These are phyloP conservation scores for Vicia villosa DNA, from an alignment of 306 rosid genomes.

Conservation along the genomic window DNA sequence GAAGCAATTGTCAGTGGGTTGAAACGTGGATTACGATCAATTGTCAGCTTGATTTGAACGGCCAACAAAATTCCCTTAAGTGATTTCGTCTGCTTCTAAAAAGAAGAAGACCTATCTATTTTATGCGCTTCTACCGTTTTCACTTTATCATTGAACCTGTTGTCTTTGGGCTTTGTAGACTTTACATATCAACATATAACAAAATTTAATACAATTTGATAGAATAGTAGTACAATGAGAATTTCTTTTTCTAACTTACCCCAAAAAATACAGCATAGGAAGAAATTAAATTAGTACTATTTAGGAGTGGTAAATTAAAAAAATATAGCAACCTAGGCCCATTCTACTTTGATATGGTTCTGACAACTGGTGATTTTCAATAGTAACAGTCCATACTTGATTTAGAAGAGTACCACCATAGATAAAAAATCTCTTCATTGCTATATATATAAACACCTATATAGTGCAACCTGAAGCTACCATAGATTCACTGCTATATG, in stretches of 20 bases:
- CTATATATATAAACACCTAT: slow-evolving; percentile 44
- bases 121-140: no score
- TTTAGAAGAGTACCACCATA: slow-evolving; percentile 44
- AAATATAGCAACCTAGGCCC: slow-evolving; percentile 47
- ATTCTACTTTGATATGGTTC: slow-evolving; percentile 51
- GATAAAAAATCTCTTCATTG: slow-evolving; percentile 19
- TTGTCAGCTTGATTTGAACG: no score
- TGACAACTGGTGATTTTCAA: slow-evolving; percentile 59
- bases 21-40: no score
- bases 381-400: slow-evolving; percentile 54
- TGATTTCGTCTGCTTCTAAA: no score
- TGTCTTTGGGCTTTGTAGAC: no score
- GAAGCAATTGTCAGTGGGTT: no score
- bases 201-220: neutral
- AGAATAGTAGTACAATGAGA: neutral
- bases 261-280: neutral
- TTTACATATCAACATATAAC: no score
- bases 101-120: no score
- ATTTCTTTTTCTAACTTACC: neutral
- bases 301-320: slow-evolving; percentile 35
- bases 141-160: no score
- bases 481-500: slow-evolving; percentile 39
- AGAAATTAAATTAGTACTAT: slow-evolving; percentile 15
- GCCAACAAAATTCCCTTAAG: no score
- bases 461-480: slow-evolving; percentile 39